Conservation (phyloP, 345 rosid genomes). For the Cardamine occulta region DNA sequence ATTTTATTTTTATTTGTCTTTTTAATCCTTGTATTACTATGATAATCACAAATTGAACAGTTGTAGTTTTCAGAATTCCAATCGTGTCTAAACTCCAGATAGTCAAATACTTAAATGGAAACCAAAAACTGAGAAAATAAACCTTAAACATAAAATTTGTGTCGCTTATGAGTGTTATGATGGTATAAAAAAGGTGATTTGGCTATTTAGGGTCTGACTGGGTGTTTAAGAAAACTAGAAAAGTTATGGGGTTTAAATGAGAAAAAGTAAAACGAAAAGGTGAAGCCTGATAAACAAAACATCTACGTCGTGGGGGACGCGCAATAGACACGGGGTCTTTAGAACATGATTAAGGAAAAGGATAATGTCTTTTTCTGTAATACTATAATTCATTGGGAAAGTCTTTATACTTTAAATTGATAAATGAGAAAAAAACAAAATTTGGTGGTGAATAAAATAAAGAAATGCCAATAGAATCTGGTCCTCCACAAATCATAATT, state of each 20-base stretch:
- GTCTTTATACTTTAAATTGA: constrained; percentile 28
- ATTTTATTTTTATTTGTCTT: neutral
- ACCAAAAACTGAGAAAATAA: neutral
- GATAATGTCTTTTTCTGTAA: neutral
- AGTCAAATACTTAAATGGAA: neutral
- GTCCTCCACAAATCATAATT: constrained; percentile 33
- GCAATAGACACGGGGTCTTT: constrained; percentile 36
- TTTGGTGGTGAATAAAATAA: neutral
- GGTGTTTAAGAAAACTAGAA: too few species aligned
- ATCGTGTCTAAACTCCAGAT: neutral
- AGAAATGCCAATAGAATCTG: constrained; percentile 25
- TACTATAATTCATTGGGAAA: neutral
- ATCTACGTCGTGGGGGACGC: constrained; percentile 40
- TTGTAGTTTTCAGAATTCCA: neutral
- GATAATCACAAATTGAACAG: neutral
- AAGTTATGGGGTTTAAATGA: neutral
- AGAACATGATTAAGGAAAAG: constrained; percentile 25
- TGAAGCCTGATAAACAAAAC: constrained; percentile 1
- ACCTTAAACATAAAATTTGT: fast-evolving
- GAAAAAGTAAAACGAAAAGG: neutral
- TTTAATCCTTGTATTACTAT: constrained; percentile 4
- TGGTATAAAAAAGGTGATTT: neutral
- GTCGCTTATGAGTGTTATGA: neutral
- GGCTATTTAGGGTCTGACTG: too few species aligned
- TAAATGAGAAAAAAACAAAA: neutral